These are phyloP conservation scores for Acanthamoeba polyphaga DNA, from an alignment of 208 protist genomes.

Conservation along the genomic window DNA sequence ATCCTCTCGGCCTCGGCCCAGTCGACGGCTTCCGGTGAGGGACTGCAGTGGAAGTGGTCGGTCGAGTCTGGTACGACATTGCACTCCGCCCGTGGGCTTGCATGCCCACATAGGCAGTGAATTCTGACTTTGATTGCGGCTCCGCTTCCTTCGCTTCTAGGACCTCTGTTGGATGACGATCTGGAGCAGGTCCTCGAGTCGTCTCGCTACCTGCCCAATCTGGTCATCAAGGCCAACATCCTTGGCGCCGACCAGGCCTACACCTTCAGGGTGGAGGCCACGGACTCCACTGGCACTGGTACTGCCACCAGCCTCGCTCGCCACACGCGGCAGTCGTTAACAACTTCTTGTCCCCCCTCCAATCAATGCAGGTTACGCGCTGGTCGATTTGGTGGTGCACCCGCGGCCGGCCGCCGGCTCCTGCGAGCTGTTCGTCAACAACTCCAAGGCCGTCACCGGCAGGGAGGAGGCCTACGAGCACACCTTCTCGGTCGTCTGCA, in stretches of 20 bases:
- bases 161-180: background rate
- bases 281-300: constrained; percentile 9
- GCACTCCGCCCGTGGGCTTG: background rate
- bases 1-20: background rate
- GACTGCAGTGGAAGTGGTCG: constrained; percentile 52
- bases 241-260: background rate
- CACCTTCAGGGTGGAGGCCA: constrained; percentile 36
- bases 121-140: too few species aligned
- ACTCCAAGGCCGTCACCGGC: background rate
- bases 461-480: constrained; percentile 8
- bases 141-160: background rate
- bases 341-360: background rate
- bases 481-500: background rate
- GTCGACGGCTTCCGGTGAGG: background rate
- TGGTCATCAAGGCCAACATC: constrained; percentile 38
- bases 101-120: background rate
- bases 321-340: background rate
- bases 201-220: constrained; percentile 58
- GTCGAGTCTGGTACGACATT: background rate
- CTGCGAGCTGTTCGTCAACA: constrained; percentile 23
- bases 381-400: background rate
- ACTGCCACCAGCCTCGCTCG: background rate
- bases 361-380: background rate
- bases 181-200: constrained; percentile 16
- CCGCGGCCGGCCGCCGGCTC: constrained; percentile 1